These are phyloP conservation scores for Cryptococcus hybrid DNA, from an alignment of 1,284 basidiomycete species.

Conservation along the genomic window DNA sequence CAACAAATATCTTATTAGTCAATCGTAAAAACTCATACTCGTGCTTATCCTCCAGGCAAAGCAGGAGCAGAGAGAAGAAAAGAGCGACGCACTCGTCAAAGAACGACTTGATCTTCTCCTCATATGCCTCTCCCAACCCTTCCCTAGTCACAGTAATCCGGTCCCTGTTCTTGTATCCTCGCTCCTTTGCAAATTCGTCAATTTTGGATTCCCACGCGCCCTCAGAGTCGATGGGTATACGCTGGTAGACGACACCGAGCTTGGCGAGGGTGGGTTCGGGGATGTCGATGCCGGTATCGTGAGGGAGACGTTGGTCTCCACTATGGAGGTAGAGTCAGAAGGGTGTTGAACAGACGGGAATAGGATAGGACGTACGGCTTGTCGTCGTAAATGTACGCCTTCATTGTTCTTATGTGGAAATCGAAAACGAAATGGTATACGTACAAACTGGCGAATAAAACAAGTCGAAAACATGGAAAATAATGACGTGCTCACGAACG, in stretches of 20 bases:
- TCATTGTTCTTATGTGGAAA: slow-evolving; percentile 54
- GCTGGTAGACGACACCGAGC: slow-evolving; percentile 64
- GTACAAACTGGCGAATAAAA: too few species aligned
- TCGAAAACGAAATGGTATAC: too few species aligned
- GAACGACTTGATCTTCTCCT: slow-evolving; percentile 72
- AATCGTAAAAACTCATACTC: not conserved
- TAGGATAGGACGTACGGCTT: slow-evolving; percentile 47
- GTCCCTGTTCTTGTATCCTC: slow-evolving; percentile 74
- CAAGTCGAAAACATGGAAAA: too few species aligned
- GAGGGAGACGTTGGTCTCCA: slow-evolving; percentile 72
- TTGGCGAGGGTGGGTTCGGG: slow-evolving; percentile 54
- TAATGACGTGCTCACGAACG: too few species aligned
- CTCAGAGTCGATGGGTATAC: slow-evolving; percentile 59
- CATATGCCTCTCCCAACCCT: slow-evolving; percentile 72
- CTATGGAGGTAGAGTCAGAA: slow-evolving; percentile 15
- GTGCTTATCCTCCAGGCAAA: not conserved
- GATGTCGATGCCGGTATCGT: slow-evolving; percentile 64
- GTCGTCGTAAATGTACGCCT: slow-evolving; percentile 78
- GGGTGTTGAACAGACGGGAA: not conserved
- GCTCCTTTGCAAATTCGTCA: slow-evolving; percentile 61
- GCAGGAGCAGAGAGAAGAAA: not conserved
- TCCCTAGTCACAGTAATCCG: slow-evolving; percentile 69
- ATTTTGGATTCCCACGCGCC: slow-evolving; percentile 55
- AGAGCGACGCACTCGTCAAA: slow-evolving; percentile 66
- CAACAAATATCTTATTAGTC: not conserved